Evolutionary conservation across 805 yeast genomes (phyloP).

Genomic region (Teunomyces cretensis): DNA sequence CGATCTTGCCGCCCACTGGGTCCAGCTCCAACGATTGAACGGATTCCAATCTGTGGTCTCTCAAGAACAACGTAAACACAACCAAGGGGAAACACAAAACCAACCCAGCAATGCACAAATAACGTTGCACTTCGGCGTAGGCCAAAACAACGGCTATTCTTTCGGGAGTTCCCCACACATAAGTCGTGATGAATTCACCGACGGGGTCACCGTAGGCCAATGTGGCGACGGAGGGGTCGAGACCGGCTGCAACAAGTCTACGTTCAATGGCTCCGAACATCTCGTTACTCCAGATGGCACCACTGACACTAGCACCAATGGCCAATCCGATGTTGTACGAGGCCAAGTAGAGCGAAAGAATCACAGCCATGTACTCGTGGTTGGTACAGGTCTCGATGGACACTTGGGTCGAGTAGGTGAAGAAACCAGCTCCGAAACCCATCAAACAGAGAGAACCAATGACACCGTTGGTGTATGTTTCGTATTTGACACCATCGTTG

Average conservation of each 20-base stretch:
- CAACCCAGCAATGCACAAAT: constrained; percentile 55
- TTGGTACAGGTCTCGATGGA: constrained; percentile 57
- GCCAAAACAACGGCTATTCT: constrained; percentile 57
- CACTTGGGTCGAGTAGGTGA: constrained; percentile 63
- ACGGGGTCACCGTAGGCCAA: constrained; percentile 55
- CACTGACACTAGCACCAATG: constrained; percentile 61
- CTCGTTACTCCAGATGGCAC: constrained; percentile 69
- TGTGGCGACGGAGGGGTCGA: constrained; percentile 39
- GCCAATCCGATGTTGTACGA: constrained; percentile 64
- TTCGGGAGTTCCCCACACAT: constrained; percentile 64
- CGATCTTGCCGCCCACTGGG: constrained; percentile 15
- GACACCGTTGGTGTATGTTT: constrained; percentile 46
- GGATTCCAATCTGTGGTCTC: constrained; percentile 48
- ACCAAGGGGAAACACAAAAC: constrained; percentile 57
- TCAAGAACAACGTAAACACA: constrained; percentile 45
- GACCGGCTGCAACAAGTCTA: constrained; percentile 23
- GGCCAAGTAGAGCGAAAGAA: constrained; percentile 57
- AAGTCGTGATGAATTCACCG: constrained; percentile 38
- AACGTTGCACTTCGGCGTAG: constrained; percentile 58
- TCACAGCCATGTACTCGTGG: constrained; percentile 66
- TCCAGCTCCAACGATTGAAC: constrained; percentile 30
- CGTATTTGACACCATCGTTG: constrained; percentile 33
- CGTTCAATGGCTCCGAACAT: constrained; percentile 46
- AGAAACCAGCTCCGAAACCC: constrained; percentile 75
- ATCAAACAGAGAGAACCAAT: constrained; percentile 63